These are phyloP conservation scores for Protomyces inouyei DNA, from an alignment of 1,139 yeast species.

Conservation along the genomic window DNA sequence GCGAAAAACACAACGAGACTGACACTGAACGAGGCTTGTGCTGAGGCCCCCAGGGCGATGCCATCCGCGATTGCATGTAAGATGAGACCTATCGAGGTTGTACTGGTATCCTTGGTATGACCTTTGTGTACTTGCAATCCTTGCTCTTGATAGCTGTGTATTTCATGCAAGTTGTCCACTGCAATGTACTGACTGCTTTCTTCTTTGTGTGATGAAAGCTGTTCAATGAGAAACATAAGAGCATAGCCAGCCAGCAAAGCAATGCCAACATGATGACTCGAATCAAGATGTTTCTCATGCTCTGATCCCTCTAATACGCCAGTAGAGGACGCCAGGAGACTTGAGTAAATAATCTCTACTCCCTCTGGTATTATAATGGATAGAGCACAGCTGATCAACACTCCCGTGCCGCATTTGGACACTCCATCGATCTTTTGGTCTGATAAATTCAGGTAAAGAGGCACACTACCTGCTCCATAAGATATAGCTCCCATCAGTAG, in stretches of 20 bases:
- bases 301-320: too few species aligned
- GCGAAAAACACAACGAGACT: slow-evolving; percentile 54
- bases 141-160: neutral
- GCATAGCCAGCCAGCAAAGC: slow-evolving; percentile 50
- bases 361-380: slow-evolving; percentile 72
- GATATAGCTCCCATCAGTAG: neutral
- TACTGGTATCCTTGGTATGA: neutral
- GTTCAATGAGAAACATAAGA: slow-evolving; percentile 51
- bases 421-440: slow-evolving; percentile 29
- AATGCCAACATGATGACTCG: slow-evolving; percentile 37
- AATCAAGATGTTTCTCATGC: too few species aligned
- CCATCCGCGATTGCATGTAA: slow-evolving; percentile 73
- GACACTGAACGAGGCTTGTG: slow-evolving; percentile 44
- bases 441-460: neutral
- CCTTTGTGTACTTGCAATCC: neutral
- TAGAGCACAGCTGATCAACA: slow-evolving; percentile 59
- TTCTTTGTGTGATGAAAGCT: slow-evolving; percentile 34
- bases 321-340: neutral
- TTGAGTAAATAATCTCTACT: slow-evolving; percentile 46
- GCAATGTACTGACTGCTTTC: slow-evolving; percentile 5
- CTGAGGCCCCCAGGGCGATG: slow-evolving; percentile 63
- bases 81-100: slow-evolving; percentile 48
- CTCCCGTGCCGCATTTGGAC: slow-evolving; percentile 57
- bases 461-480: neutral
- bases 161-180: slow-evolving; percentile 16